Conservation (phyloP, 306 rosid species). For the Prunus fruticosa region DNA sequence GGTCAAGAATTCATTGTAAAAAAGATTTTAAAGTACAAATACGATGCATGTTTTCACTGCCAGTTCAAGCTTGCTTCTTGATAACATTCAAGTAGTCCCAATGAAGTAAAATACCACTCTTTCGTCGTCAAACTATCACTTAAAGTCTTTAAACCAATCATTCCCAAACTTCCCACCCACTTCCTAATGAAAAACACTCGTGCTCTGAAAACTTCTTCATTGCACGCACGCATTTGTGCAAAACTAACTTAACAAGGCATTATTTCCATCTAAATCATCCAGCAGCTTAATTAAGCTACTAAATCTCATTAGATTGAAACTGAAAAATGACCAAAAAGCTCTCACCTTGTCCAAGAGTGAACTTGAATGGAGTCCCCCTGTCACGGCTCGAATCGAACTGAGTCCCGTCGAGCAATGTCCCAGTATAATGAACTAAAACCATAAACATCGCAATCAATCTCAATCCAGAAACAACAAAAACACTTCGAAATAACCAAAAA, state of each 20-base stretch:
- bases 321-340: neutral
- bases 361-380: slow-evolving; percentile 63
- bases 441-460: neutral
- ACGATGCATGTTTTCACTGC: too few relatives aligned
- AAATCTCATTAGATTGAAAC: neutral
- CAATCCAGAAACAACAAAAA: neutral
- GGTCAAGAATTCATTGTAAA: too few relatives aligned
- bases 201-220: too few relatives aligned
- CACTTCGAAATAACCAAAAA: neutral
- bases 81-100: too few relatives aligned
- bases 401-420: slow-evolving; percentile 87
- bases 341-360: slow-evolving; percentile 97
- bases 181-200: neutral
- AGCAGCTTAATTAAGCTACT: neutral
- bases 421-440: slow-evolving; percentile 77
- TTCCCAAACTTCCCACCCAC: too few relatives aligned
- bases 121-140: too few relatives aligned
- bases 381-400: slow-evolving; percentile 94
- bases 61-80: too few relatives aligned
- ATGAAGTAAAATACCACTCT: too few relatives aligned
- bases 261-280: neutral
- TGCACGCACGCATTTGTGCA: neutral
- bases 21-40: too few relatives aligned
- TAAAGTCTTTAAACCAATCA: too few relatives aligned
- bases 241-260: neutral